These are phyloP conservation scores for Ganoderma boninense DNA, from an alignment of 1,284 basidiomycete species.

Conservation along the genomic window DNA sequence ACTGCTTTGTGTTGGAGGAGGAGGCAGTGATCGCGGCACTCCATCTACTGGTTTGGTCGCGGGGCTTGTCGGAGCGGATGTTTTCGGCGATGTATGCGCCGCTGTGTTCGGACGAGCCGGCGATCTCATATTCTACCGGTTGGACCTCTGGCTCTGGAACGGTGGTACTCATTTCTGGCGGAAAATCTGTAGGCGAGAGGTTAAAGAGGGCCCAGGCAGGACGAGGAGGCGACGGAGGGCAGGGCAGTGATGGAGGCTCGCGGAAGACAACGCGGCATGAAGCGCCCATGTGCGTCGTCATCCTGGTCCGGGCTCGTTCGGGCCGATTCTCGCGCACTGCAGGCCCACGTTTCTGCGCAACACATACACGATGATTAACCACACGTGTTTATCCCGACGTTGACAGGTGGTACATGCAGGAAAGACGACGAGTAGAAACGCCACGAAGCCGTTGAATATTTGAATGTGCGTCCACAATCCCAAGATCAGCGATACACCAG, in stretches of 20 bases:
- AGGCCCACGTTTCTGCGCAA: neutral
- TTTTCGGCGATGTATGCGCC: slow-evolving; percentile 74
- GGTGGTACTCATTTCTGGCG: slow-evolving; percentile 12
- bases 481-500: neutral
- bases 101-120: slow-evolving; percentile 72
- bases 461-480: neutral
- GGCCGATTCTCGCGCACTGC: neutral
- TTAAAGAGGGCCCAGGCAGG: neutral
- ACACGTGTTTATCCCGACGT: neutral
- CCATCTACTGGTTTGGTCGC: slow-evolving; percentile 76
- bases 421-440: neutral
- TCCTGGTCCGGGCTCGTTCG: neutral
- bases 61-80: slow-evolving; percentile 68
- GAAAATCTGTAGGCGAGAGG: neutral
- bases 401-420: neutral
- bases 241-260: slow-evolving; percentile 18
- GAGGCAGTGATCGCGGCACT: slow-evolving; percentile 66
- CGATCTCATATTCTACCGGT: slow-evolving; percentile 57
- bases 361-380: neutral
- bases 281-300: slow-evolving; percentile 24
- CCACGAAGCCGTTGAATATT: neutral
- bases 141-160: slow-evolving; percentile 19
- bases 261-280: slow-evolving; percentile 13
- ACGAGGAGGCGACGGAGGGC: neutral
- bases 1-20: slow-evolving; percentile 66